These are phyloP conservation scores for Neopestalotiopsis clavispora DNA, from an alignment of 2,329 filamentous ascomycete genomes.

Conservation along the genomic window DNA sequence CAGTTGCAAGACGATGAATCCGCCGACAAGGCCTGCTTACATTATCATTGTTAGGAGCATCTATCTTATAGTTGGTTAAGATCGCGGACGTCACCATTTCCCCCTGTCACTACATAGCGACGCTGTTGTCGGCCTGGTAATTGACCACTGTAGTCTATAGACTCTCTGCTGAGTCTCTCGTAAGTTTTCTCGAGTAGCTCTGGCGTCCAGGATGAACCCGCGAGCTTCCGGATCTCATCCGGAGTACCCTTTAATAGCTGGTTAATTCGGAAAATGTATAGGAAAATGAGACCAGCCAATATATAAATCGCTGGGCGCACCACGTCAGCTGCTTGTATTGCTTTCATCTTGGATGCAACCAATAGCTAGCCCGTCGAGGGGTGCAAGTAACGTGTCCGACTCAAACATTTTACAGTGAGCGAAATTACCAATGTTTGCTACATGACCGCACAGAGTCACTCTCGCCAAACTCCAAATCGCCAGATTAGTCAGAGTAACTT, in stretches of 20 bases:
- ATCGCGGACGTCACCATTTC: constrained; percentile 41
- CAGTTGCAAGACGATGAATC: constrained; percentile 53
- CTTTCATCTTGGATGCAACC: not conserved
- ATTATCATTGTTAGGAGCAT: not conserved
- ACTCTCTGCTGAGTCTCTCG: constrained; percentile 38
- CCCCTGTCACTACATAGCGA: constrained; percentile 51
- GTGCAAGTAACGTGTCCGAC: too few species aligned
- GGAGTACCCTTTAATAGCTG: constrained; percentile 41
- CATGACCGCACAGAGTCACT: not conserved
- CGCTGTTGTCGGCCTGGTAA: constrained; percentile 46
- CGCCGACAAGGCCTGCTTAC: constrained; percentile 42
- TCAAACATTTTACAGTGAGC: not conserved
- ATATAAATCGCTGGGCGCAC: not conserved
- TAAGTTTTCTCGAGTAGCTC: constrained; percentile 41
- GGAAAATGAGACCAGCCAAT: constrained; percentile 15
- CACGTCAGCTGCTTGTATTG: not conserved
- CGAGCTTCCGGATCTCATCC: constrained; percentile 37
- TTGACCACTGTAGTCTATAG: constrained; percentile 42
- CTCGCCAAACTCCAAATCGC: not conserved
- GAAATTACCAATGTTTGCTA: not conserved
- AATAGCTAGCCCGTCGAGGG: not conserved
- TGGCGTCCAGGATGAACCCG: constrained; percentile 41
- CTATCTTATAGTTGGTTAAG: not conserved
- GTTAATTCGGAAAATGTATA: constrained; percentile 45
- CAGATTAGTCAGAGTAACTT: not conserved